phyloP scores from a whole-genome alignment of 805 yeast genomes.

The Tetrapisispora namnaoensis region DNA sequence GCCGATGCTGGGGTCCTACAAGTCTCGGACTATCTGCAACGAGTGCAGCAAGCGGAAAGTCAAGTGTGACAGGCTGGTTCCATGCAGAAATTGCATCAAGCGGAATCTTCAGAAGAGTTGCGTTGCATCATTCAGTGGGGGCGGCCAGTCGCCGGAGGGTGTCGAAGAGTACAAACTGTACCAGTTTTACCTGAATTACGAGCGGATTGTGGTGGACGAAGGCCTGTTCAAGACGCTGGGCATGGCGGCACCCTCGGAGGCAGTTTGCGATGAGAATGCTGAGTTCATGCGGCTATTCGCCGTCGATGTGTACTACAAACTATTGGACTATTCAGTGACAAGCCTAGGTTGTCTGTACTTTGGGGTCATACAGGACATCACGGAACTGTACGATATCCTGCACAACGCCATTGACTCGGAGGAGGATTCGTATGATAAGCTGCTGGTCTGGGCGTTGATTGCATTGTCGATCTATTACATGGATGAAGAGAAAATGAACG shows the following conservation, averaged over 20 bases:
- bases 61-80: constrained; percentile 27
- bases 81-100: constrained; percentile 26
- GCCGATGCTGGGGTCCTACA: constrained; percentile 1
- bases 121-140: constrained; percentile 3
- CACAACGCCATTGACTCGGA: constrained; percentile 3
- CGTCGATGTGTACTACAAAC: constrained; percentile 14
- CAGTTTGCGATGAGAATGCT: too few species aligned
- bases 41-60: constrained; percentile 25
- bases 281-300: constrained; percentile 5
- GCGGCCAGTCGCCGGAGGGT: too few species aligned
- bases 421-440: constrained; percentile 21
- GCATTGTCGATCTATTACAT: constrained; percentile 21
- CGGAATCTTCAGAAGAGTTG: constrained; percentile 23
- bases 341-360: constrained; percentile 26
- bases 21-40: constrained; percentile 17
- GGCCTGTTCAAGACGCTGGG: constrained; percentile 17
- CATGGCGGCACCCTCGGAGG: too few species aligned
- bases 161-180: background rate
- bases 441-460: constrained; percentile 25
- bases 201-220: constrained; percentile 19
- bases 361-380: constrained; percentile 25
- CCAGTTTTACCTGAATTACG: constrained; percentile 22
- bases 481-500: constrained; percentile 11
- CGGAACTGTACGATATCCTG: constrained; percentile 15
- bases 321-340: constrained; percentile 24